Percentiles rank a stretch among this genome's conserved stretches.
Conservation (phyloP, 106 monocot species). For the Acorus calamus region DNA sequence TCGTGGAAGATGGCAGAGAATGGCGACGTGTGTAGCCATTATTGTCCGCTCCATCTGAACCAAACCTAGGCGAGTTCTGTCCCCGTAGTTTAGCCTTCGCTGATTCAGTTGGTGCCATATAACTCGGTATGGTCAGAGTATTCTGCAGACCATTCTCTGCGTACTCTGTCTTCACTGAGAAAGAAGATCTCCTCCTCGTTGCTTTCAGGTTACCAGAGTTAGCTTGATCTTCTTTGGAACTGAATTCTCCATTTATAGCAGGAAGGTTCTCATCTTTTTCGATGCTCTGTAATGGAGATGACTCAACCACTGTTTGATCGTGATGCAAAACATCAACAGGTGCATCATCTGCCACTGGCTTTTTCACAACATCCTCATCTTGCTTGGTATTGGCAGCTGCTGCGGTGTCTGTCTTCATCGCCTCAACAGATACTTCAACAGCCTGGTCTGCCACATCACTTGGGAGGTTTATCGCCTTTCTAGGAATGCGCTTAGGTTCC, state of each 20-base stretch:
- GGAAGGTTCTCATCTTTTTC: slow-evolving; percentile 25
- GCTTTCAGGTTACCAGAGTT: slow-evolving; percentile 34
- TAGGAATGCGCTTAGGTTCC: slow-evolving; percentile 16
- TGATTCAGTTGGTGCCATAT: slow-evolving; percentile 76
- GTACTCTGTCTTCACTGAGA: slow-evolving; percentile 49
- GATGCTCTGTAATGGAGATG: slow-evolving; percentile 13
- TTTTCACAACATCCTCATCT: slow-evolving; percentile 15
- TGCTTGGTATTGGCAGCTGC: not conserved
- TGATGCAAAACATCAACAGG: slow-evolving; percentile 8
- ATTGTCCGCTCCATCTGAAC: slow-evolving; percentile 53
- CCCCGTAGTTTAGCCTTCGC: slow-evolving; percentile 67
- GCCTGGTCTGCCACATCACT: slow-evolving; percentile 15
- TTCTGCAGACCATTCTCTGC: slow-evolving; percentile 45
- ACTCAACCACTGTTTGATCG: slow-evolving; percentile 12
- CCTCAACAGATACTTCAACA: slow-evolving; percentile 26
- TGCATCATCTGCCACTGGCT: slow-evolving; percentile 5
- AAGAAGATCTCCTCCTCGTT: slow-evolving; percentile 66
- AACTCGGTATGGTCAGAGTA: slow-evolving; percentile 58
- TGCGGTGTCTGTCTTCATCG: slow-evolving; percentile 13
- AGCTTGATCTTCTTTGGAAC: slow-evolving; percentile 39
- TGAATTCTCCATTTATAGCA: slow-evolving; percentile 22
- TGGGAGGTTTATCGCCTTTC: slow-evolving; percentile 15
- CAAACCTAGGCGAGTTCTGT: slow-evolving; percentile 50
- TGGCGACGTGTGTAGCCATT: slow-evolving; percentile 57
- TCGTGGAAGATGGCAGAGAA: slow-evolving; percentile 61